Evolutionary conservation across 2,329 filamentous ascomycete species (phyloP).

Genomic region (Penicillium sp.): DNA sequence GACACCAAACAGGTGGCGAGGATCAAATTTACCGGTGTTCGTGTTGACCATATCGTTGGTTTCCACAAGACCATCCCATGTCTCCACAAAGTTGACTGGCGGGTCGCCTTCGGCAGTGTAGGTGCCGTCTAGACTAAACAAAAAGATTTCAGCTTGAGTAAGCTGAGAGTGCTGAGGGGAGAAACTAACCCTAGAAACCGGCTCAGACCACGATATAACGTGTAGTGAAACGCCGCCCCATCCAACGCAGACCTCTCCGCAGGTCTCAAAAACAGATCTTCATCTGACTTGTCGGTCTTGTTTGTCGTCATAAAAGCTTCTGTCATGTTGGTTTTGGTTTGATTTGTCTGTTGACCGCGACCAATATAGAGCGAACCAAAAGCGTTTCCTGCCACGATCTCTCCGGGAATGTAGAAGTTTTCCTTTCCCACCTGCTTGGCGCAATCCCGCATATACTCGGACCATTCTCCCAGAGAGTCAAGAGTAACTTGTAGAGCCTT

Average conservation of each 20-base stretch:
- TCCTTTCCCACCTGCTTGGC: slow-evolving; percentile 57
- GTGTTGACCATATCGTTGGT: slow-evolving; percentile 63
- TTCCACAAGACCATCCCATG: slow-evolving; percentile 58
- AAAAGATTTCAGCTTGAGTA: neutral
- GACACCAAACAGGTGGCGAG: slow-evolving; percentile 63
- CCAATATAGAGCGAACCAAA: slow-evolving; percentile 63
- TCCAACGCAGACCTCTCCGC: slow-evolving; percentile 51
- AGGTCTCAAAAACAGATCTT: neutral
- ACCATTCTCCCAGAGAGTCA: slow-evolving; percentile 62
- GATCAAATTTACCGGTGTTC: slow-evolving; percentile 62
- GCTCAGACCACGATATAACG: slow-evolving; percentile 61
- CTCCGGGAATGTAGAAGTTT: slow-evolving; percentile 66
- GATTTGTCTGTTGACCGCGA: slow-evolving; percentile 58
- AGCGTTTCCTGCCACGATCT: slow-evolving; percentile 64
- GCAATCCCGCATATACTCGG: slow-evolving; percentile 58
- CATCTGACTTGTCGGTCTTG: slow-evolving; percentile 23
- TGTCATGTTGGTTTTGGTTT: slow-evolving; percentile 45
- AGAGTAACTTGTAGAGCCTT: slow-evolving; percentile 66
- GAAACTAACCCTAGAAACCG: slow-evolving; percentile 53
- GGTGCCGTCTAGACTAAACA: slow-evolving; percentile 51
- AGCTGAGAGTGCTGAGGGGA: neutral
- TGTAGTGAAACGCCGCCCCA: slow-evolving; percentile 63
- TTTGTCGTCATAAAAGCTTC: slow-evolving; percentile 53
- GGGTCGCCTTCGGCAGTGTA: slow-evolving; percentile 55
- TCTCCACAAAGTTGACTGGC: slow-evolving; percentile 54